Evolutionary conservation across 768 basidiomycete species (phyloP).

Genomic region (Agaricus sinodeliciosus): DNA sequence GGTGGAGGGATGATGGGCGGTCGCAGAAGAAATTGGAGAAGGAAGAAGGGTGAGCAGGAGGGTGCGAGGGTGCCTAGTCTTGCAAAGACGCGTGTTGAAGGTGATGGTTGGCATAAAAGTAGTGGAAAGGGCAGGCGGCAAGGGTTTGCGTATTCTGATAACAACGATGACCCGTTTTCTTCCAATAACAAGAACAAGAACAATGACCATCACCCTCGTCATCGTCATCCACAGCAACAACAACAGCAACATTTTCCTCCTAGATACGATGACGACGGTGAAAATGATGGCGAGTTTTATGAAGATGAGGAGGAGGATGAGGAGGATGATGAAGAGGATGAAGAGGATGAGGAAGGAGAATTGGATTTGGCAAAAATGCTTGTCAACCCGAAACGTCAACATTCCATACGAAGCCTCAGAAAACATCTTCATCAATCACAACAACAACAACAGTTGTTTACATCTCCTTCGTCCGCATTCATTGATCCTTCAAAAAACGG

Average conservation of each 20-base stretch:
- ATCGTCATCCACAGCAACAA: background rate
- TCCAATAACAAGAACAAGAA: no score
- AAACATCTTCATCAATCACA: slow-evolving; percentile 38
- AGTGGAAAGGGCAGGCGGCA: background rate
- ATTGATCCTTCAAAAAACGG: no score
- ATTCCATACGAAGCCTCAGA: slow-evolving; percentile 66
- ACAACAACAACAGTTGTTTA: slow-evolving; percentile 1
- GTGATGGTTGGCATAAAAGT: slow-evolving; percentile 44
- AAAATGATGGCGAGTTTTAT: slow-evolving; percentile 19
- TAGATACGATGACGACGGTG: slow-evolving; percentile 16
- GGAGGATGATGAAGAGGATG: slow-evolving; percentile 35
- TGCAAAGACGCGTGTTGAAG: slow-evolving; percentile 53
- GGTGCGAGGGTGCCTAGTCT: slow-evolving; percentile 48
- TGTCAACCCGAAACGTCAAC: slow-evolving; percentile 64
- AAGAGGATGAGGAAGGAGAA: slow-evolving; percentile 44
- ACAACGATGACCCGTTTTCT: no score
- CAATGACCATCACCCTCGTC: slow-evolving; percentile 12
- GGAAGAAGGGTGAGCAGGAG: slow-evolving; percentile 12
- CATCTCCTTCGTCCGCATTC: background rate
- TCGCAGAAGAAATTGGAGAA: slow-evolving; percentile 19
- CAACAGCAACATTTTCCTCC: background rate
- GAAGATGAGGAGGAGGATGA: slow-evolving; percentile 37
- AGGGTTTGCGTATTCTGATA: no score
- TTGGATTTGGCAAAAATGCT: slow-evolving; percentile 61
- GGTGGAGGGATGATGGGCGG: background rate